These are phyloP conservation scores for Neoascochyta sp. DNA, from an alignment of 2,329 filamentous ascomycete species.

Conservation along the genomic window DNA sequence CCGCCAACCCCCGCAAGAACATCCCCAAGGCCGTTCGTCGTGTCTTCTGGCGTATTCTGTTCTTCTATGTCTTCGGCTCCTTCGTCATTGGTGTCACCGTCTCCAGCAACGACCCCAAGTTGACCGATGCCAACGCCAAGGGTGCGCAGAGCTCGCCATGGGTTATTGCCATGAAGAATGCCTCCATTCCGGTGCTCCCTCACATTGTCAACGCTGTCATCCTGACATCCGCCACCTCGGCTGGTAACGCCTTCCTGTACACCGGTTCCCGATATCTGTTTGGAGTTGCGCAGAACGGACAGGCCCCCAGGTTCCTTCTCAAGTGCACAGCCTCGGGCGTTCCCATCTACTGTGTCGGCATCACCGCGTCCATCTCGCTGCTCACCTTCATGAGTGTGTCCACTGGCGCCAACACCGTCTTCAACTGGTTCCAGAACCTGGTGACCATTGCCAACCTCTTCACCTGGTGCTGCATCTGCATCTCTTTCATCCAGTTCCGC, in stretches of 20 bases:
- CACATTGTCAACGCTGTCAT: constrained; percentile 75
- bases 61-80: constrained; percentile 53
- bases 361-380: constrained; percentile 41
- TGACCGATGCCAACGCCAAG: constrained; percentile 45
- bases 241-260: constrained; percentile 64
- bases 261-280: constrained; percentile 53
- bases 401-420: constrained; percentile 48
- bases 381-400: constrained; percentile 51
- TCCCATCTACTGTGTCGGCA: constrained; percentile 38
- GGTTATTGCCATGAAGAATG: constrained; percentile 65
- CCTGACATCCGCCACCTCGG: constrained; percentile 67
- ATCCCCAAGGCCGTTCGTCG: constrained; percentile 55
- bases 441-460: constrained; percentile 57
- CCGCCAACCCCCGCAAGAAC: constrained; percentile 34
- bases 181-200: constrained; percentile 64
- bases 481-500: constrained; percentile 59
- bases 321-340: constrained; percentile 47
- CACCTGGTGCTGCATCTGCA: constrained; percentile 53
- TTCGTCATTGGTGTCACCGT: constrained; percentile 59
- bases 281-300: constrained; percentile 47
- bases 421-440: constrained; percentile 69
- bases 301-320: constrained; percentile 52
- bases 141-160: constrained; percentile 38
- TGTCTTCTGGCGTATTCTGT: constrained; percentile 54
- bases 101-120: constrained; percentile 50